Evolutionary conservation across 257 asterid species (phyloP).

Genomic region (Penstemon eatonii): DNA sequence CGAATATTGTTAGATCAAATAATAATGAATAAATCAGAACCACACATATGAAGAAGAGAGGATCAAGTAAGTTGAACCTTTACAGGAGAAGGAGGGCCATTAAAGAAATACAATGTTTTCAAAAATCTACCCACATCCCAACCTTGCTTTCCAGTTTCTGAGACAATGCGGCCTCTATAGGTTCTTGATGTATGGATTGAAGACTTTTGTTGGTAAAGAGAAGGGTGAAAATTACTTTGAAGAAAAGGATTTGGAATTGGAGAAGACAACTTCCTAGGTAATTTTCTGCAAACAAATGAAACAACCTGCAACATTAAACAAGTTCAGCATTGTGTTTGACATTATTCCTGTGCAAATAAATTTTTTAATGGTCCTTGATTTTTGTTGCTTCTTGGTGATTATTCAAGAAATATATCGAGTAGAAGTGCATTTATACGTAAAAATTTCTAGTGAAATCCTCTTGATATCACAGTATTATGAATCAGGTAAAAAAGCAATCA

Average conservation of each 20-base stretch:
- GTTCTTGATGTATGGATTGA: conserved; percentile 39
- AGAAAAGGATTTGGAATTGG: conserved; percentile 47
- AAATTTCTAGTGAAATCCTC: neutral
- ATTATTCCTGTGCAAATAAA: conserved; percentile 7
- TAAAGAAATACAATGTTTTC: conserved; percentile 81
- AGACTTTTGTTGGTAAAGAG: conserved; percentile 35
- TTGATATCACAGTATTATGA: neutral
- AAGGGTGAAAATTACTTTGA: conserved; percentile 37
- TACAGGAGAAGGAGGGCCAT: conserved; percentile 94
- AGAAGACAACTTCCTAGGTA: conserved; percentile 32
- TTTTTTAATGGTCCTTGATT: neutral
- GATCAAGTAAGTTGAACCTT: conserved; percentile 54
- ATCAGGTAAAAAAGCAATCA: neutral
- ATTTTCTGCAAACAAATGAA: conserved; percentile 38
- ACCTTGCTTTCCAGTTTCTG: conserved; percentile 68
- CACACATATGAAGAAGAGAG: conserved; percentile 14
- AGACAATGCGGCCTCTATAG: conserved; percentile 40
- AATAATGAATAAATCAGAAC: neutral
- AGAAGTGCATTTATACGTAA: neutral
- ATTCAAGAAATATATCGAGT: neutral
- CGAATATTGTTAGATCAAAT: conserved; percentile 43
- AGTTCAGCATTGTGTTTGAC: neutral
- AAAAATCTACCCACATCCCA: conserved; percentile 94
- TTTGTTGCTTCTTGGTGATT: neutral
- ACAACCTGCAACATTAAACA: conserved; percentile 46